phyloP scores from a whole-genome alignment of 805 yeast species.

The Saccharomycopsis synnaedendra region DNA sequence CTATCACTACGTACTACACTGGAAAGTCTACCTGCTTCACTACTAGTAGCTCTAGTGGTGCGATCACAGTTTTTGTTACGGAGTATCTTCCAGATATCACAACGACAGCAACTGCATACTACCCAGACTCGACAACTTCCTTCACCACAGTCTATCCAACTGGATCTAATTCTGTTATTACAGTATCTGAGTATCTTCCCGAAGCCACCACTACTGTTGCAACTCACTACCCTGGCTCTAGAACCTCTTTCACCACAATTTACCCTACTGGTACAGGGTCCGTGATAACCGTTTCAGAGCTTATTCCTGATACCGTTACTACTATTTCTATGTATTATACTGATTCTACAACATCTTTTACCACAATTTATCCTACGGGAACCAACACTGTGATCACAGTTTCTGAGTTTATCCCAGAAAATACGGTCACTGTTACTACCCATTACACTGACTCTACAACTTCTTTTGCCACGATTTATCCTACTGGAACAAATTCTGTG shows the following conservation, averaged over 20 bases:
- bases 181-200: constrained; percentile 2
- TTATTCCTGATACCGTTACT: constrained; percentile 6
- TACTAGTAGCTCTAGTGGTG: constrained; percentile 1
- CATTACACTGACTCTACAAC: constrained; percentile 2
- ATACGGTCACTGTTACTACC: constrained; percentile 1
- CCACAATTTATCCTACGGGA: constrained; percentile 8
- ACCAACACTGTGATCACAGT: constrained; percentile 2
- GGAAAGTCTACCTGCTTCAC: neutral
- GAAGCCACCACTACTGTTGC: neutral
- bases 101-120: constrained; percentile 1
- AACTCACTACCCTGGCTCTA: neutral
- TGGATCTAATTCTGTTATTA: neutral
- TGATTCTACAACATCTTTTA: constrained; percentile 8
- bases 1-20: neutral
- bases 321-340: constrained; percentile 1
- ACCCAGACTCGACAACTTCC: neutral
- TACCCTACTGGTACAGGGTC: constrained; percentile 6
- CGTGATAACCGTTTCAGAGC: constrained; percentile 1
- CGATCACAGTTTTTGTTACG: neutral
- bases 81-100: constrained; percentile 3
- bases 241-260: constrained; percentile 1
- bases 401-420: constrained; percentile 3
- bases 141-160: neutral
- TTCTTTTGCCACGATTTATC: constrained; percentile 3
- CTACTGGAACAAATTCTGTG: neutral